phyloP scores from a whole-genome alignment of 306 rosid species.

The Vigna radiata region DNA sequence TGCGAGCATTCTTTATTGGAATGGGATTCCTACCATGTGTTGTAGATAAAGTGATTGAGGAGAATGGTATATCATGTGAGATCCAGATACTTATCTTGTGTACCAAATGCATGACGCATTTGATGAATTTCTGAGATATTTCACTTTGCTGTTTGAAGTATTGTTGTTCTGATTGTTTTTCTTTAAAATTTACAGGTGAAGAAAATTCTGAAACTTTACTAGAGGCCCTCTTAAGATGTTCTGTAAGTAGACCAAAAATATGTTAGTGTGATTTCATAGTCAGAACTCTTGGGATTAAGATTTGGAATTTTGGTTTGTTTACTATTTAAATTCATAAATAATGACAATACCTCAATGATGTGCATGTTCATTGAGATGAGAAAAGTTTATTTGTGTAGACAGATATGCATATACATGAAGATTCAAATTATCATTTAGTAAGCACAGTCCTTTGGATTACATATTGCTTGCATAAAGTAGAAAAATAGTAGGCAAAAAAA shows the following conservation, averaged over 20 bases:
- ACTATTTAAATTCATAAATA: background rate
- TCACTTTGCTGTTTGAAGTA: slow-evolving; percentile 30
- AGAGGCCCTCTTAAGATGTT: slow-evolving; percentile 68
- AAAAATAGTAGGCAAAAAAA: background rate
- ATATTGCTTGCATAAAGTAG: slow-evolving; percentile 5
- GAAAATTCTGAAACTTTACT: slow-evolving; percentile 68
- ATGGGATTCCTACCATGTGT: slow-evolving; percentile 86
- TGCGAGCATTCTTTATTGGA: slow-evolving; percentile 68
- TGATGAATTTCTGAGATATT: slow-evolving; percentile 35
- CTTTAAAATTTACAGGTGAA: slow-evolving; percentile 68
- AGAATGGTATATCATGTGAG: slow-evolving; percentile 70
- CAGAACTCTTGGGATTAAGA: slow-evolving; percentile 7
- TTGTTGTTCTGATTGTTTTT: slow-evolving; percentile 39
- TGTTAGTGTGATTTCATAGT: slow-evolving; percentile 8
- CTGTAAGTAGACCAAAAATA: slow-evolving; percentile 60
- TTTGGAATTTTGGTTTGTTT: slow-evolving; percentile 8
- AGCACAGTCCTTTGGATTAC: background rate
- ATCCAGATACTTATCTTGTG: slow-evolving; percentile 33
- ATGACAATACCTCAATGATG: background rate
- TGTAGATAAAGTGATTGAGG: slow-evolving; percentile 79
- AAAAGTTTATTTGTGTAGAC: background rate
- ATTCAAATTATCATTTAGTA: background rate
- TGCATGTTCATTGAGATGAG: slow-evolving; percentile 15
- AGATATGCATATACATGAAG: background rate
- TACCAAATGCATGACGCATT: slow-evolving; percentile 21